Conservation (phyloP, 768 basidiomycete species). For the Hygrocybe coccinea region DNA sequence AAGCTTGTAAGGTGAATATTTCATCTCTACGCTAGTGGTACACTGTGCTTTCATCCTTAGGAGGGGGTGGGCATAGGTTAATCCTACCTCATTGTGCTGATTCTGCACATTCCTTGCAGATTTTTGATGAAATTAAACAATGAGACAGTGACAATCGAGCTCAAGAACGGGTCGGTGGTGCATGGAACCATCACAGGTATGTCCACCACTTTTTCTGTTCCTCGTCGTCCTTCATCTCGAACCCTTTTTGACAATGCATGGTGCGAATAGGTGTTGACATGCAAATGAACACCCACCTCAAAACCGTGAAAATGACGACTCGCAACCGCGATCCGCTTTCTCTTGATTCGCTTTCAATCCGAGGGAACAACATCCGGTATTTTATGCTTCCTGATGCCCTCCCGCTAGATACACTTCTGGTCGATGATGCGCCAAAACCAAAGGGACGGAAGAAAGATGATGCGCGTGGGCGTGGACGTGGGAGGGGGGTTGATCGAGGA, state of each 20-base stretch:
- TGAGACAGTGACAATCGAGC: constrained; percentile 96
- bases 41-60: constrained; percentile 9
- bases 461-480: constrained; percentile 56
- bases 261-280: constrained; percentile 83
- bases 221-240: neutral
- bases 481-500: constrained; percentile 45
- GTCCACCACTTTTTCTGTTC: constrained; percentile 22
- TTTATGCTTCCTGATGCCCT: constrained; percentile 97
- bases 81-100: neutral
- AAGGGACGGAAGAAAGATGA: constrained; percentile 90
- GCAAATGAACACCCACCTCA: constrained; percentile 99
- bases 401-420: constrained; percentile 91
- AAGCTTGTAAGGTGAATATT: constrained; percentile 73
- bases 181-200: constrained; percentile 95
- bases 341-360: constrained; percentile 87
- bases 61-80: neutral
- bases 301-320: constrained; percentile 95
- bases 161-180: constrained; percentile 94
- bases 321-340: constrained; percentile 83
- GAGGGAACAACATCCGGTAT: constrained; percentile 96
- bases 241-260: constrained; percentile 4
- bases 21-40: neutral
- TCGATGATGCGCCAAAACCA: constrained; percentile 96
- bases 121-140: constrained; percentile 99
- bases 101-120: constrained; percentile 39